These are phyloP conservation scores for Chrysochromulina tobinii DNA, from an alignment of 78 protist genomes.

Conservation along the genomic window DNA sequence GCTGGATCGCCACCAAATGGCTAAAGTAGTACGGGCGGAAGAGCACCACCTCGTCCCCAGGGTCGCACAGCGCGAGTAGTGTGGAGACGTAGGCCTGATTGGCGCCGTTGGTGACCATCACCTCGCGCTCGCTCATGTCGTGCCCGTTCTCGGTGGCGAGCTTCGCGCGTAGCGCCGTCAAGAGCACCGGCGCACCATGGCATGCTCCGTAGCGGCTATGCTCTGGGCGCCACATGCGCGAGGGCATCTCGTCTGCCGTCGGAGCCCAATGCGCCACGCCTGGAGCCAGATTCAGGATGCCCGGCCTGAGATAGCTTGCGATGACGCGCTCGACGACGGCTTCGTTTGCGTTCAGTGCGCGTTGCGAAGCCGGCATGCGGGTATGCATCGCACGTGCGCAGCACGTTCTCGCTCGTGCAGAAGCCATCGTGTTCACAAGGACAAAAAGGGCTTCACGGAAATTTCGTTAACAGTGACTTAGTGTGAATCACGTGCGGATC, in stretches of 20 bases:
- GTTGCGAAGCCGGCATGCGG: neutral
- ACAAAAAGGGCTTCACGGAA: too few relatives aligned
- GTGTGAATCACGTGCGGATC: too few relatives aligned
- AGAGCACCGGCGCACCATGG: neutral
- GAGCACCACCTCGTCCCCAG: constrained; percentile 9
- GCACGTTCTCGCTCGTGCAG: too few relatives aligned
- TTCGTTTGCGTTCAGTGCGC: neutral
- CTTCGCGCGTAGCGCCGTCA: neutral
- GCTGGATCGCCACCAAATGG: constrained; percentile 8
- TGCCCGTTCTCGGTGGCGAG: neutral
- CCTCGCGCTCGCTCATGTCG: neutral
- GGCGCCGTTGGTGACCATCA: constrained; percentile 42
- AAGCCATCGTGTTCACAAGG: too few relatives aligned
- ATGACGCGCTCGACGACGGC: neutral
- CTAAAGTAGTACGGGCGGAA: constrained; percentile 31
- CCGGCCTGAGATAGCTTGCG: neutral
- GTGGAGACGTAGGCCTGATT: constrained; percentile 37
- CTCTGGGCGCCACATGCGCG: neutral
- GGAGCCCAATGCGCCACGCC: neutral
- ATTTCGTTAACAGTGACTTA: too few relatives aligned
- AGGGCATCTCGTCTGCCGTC: too few relatives aligned
- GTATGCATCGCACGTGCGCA: too few relatives aligned
- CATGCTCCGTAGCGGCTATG: neutral
- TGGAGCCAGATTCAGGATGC: neutral
- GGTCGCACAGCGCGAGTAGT: neutral